Evolutionary conservation across 805 yeast genomes (phyloP).

Genomic region (Starmerella bombi): DNA sequence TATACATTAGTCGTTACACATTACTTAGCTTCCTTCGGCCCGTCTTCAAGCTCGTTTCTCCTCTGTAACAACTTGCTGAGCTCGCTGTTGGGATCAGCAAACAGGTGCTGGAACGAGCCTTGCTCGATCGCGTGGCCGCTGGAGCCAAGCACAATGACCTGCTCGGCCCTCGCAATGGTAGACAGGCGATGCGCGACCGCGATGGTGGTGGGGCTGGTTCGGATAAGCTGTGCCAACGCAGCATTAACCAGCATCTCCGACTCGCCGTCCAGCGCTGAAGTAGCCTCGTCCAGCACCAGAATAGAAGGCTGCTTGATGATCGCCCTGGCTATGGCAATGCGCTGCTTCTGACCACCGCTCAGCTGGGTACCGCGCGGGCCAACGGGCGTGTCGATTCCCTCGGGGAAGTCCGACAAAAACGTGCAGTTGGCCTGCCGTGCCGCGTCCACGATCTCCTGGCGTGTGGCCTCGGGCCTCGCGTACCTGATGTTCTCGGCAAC

Average conservation of each 20-base stretch:
- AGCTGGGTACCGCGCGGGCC: conserved; percentile 82
- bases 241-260: conserved; percentile 75
- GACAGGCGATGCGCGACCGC: conserved; percentile 86
- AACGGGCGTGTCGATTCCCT: conserved; percentile 64
- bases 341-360: conserved; percentile 90
- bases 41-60: conserved; percentile 16
- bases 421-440: conserved; percentile 68
- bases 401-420: conserved; percentile 65
- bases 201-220: conserved; percentile 50
- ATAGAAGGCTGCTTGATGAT: conserved; percentile 64
- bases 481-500: conserved; percentile 72
- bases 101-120: conserved; percentile 45
- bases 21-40: no score
- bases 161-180: conserved; percentile 70
- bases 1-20: no score
- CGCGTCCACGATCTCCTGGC: conserved; percentile 43
- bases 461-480: conserved; percentile 48
- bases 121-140: conserved; percentile 66
- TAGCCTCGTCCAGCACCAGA: conserved; percentile 84
- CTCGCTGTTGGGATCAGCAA: conserved; percentile 34
- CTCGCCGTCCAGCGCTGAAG: conserved; percentile 82
- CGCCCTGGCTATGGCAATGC: conserved; percentile 84
- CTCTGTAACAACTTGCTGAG: conserved; percentile 32
- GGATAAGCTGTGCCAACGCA: conserved; percentile 46
- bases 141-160: conserved; percentile 63